Evolutionary conservation across 352 stramenopile genomes (phyloP).

Genomic region (Globisporangium spiculum): DNA sequence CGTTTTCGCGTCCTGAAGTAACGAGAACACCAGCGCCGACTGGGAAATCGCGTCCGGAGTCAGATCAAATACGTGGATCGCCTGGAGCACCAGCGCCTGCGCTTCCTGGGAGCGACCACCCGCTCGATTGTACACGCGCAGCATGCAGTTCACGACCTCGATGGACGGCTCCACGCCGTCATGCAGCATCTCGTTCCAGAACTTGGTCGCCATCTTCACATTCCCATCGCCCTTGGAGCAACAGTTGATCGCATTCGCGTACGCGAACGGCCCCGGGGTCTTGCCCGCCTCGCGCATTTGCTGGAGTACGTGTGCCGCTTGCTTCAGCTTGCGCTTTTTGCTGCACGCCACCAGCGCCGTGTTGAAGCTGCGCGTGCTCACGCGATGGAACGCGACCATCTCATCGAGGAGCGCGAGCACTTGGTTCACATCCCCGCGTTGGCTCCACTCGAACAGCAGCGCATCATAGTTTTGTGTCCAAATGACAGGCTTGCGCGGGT

Average conservation of each 20-base stretch:
- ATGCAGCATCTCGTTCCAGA: constrained; percentile 45
- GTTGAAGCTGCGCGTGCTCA: constrained; percentile 55
- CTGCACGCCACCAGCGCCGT: constrained; percentile 70
- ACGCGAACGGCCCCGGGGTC: constrained; percentile 39
- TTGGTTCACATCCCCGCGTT: constrained; percentile 33
- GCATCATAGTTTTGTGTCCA: constrained; percentile 51
- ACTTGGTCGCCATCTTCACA: constrained; percentile 30
- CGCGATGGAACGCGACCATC: constrained; percentile 39
- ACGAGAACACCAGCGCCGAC: constrained; percentile 36
- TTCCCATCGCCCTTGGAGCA: constrained; percentile 40
- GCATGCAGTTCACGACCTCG: constrained; percentile 56
- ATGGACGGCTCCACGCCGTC: constrained; percentile 36
- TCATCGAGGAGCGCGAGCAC: constrained; percentile 50
- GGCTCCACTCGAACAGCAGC: constrained; percentile 48
- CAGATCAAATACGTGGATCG: constrained; percentile 34
- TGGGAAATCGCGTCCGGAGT: constrained; percentile 41
- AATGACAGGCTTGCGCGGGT: constrained; percentile 23
- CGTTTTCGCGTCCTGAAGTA: constrained; percentile 37
- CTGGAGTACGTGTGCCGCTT: constrained; percentile 34
- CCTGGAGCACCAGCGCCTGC: constrained; percentile 24
- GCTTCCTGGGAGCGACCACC: constrained; percentile 34
- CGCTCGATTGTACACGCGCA: constrained; percentile 49
- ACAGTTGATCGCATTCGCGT: constrained; percentile 65
- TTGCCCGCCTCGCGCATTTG: constrained; percentile 37
- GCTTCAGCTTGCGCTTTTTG: constrained; percentile 34